Evolutionary conservation across 345 rosid species (phyloP), one percentile per base, ranked within the genome.

Genomic region (Anastatica hierochuntica): DNA sequence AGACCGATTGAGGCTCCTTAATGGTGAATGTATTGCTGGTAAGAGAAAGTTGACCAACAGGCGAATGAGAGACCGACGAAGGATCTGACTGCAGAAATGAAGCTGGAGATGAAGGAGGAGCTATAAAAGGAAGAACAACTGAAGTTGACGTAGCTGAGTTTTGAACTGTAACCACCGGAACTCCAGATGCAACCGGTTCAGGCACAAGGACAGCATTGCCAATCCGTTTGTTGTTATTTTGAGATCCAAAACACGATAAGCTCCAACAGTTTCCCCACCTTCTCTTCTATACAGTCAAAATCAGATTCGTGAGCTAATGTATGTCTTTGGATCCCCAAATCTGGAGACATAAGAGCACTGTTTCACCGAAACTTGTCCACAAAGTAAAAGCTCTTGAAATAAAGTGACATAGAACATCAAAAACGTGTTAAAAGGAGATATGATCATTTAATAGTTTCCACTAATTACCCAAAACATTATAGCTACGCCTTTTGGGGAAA

Each of bases 101-200:
- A 43, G 81, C 90, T 12, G 98, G 98, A 33, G 98, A 90, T 35
- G 98, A 87, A 10, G 98, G 98, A 52, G 98, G 98, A 17, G 98
- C 92, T 15, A 87, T 77, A 39, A 90, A 85, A 13, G 94, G 90
- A 29, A 79, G 72, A 3, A 77, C 66, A 15, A 76, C 29, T 3
- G 83, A 46, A 43, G 82, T 77, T 6, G 83, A 68, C 29, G 67
- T 70, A 15, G 78, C 57, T 43, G 52, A 74, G 71, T 68, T 73
- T 36, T 69, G 80, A 39, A 67, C 26, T 11, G 68, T 35, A 38
- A 76, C 56, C 10, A 64, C 73, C 8, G 74, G 57, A 58, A 60
- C 69, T 61, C 77, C 77, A 3, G 75, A 34, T 42, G 58, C 61
- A 57, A 56, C 71, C 6, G 78, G 77, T 55, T 87, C 96, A 14